These are phyloP conservation scores for Suillus spraguei DNA, from an alignment of 768 basidiomycete species.

Conservation along the genomic window DNA sequence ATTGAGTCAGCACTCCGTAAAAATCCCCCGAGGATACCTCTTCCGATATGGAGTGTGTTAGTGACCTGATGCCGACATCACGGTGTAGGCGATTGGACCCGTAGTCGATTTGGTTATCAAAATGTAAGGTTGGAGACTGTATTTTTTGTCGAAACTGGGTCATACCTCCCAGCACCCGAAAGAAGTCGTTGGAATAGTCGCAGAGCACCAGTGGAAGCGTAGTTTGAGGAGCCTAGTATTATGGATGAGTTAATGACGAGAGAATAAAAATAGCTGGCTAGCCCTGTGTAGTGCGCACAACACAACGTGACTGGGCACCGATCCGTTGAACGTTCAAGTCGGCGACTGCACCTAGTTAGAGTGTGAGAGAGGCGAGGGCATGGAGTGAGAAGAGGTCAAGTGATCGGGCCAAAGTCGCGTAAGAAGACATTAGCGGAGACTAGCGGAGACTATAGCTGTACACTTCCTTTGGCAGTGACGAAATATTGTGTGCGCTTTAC, in stretches of 20 bases:
- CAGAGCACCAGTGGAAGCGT: not conserved
- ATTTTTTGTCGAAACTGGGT: not conserved
- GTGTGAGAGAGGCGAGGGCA: conserved; percentile 1
- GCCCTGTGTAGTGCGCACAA: not conserved
- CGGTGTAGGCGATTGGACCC: not conserved
- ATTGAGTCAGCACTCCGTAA: not conserved
- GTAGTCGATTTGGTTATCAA: not conserved
- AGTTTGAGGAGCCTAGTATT: not conserved
- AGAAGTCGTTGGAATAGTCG: not conserved
- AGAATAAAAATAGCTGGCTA: not conserved
- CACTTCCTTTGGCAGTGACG: conserved; percentile 19
- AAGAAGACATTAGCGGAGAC: conserved; percentile 4
- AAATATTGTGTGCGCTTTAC: conserved; percentile 14
- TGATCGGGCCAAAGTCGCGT: conserved; percentile 12
- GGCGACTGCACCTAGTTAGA: not conserved
- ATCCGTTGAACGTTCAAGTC: not conserved
- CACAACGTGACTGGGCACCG: not conserved
- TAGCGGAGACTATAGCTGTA: conserved; percentile 13
- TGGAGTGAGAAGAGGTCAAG: conserved; percentile 11
- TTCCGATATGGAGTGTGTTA: not conserved
- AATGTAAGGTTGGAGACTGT: not conserved
- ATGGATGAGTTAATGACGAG: not conserved
- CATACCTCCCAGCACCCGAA: not conserved
- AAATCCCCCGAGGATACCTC: not conserved
- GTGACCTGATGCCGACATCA: not conserved